These are phyloP conservation scores for Wickerhamomyces bovis DNA, from an alignment of 805 yeast species.

Conservation along the genomic window DNA sequence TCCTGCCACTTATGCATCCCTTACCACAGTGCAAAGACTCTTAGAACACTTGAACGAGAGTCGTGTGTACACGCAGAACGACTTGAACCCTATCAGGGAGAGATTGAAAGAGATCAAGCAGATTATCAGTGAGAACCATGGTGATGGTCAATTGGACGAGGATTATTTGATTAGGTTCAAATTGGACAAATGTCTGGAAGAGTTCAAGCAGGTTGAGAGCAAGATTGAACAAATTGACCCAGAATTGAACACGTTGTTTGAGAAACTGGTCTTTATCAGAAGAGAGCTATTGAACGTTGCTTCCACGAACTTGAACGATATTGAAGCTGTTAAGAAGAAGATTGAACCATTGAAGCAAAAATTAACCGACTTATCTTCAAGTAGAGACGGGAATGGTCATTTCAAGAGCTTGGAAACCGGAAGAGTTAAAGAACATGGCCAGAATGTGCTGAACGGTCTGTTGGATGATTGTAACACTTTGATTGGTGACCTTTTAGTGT, in stretches of 20 bases:
- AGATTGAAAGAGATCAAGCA: slow-evolving; percentile 64
- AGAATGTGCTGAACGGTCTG: slow-evolving; percentile 58
- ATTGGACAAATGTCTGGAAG: slow-evolving; percentile 53
- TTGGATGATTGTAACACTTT: slow-evolving; percentile 79
- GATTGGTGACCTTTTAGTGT: slow-evolving; percentile 57
- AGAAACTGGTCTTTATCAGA: slow-evolving; percentile 56
- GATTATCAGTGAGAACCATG: slow-evolving; percentile 38
- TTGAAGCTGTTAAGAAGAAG: slow-evolving; percentile 22
- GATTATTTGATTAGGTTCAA: slow-evolving; percentile 58
- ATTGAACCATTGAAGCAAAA: slow-evolving; percentile 32
- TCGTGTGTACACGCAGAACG: slow-evolving; percentile 78
- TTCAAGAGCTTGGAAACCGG: slow-evolving; percentile 36
- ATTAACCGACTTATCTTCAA: slow-evolving; percentile 37
- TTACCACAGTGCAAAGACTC: slow-evolving; percentile 79
- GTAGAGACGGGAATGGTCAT: slow-evolving; percentile 52
- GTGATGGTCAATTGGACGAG: slow-evolving; percentile 41
- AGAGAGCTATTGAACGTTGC: slow-evolving; percentile 52
- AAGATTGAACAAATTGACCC: slow-evolving; percentile 49
- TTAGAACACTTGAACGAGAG: slow-evolving; percentile 78
- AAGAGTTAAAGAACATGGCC: slow-evolving; percentile 31
- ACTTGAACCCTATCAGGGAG: slow-evolving; percentile 67
- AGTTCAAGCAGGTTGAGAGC: slow-evolving; percentile 50
- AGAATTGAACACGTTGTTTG: slow-evolving; percentile 40
- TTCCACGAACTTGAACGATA: slow-evolving; percentile 27
- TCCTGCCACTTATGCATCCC: slow-evolving; percentile 89